Evolutionary conservation across 495 filamentous ascomycete genomes (phyloP).

Genomic region (Hypoxylon lenormandii): DNA sequence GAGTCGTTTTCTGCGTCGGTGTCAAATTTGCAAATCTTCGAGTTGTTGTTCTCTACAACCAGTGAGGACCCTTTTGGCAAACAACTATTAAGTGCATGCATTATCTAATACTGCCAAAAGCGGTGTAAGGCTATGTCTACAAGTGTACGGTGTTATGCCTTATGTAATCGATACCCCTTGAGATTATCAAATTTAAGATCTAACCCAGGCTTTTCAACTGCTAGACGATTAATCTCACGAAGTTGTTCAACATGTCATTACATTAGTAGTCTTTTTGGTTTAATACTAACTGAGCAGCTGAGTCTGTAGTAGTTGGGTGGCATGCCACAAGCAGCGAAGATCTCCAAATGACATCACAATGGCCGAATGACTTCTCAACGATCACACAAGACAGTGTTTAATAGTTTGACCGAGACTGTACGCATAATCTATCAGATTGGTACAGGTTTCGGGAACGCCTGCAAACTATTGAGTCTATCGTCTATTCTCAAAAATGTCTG

Average conservation of each 20-base stretch:
- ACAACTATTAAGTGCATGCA: neutral
- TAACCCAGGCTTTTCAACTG: neutral
- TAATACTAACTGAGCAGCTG: too few relatives aligned
- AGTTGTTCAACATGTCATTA: neutral
- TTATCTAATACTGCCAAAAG: slow-evolving; percentile 11
- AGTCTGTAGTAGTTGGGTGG: too few relatives aligned
- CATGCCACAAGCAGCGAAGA: neutral
- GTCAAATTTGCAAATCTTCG: neutral
- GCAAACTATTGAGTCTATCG: neutral
- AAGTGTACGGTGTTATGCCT: neutral
- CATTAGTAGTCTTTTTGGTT: too few relatives aligned
- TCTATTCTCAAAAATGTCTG: neutral
- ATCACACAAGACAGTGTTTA: neutral
- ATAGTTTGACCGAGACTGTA: neutral
- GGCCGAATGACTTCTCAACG: slow-evolving; percentile 13
- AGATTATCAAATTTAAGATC: too few relatives aligned
- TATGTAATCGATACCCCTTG: neutral
- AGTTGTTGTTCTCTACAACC: neutral
- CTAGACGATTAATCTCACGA: neutral
- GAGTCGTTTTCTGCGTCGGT: neutral
- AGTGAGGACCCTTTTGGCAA: slow-evolving; percentile 32
- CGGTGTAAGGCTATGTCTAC: slow-evolving; percentile 36
- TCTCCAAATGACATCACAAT: slow-evolving; percentile 21
- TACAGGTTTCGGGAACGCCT: neutral
- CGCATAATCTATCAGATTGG: neutral